Evolutionary conservation across 2,329 filamentous ascomycete species (phyloP).

Genomic region (Aspergillaceae sp.): DNA sequence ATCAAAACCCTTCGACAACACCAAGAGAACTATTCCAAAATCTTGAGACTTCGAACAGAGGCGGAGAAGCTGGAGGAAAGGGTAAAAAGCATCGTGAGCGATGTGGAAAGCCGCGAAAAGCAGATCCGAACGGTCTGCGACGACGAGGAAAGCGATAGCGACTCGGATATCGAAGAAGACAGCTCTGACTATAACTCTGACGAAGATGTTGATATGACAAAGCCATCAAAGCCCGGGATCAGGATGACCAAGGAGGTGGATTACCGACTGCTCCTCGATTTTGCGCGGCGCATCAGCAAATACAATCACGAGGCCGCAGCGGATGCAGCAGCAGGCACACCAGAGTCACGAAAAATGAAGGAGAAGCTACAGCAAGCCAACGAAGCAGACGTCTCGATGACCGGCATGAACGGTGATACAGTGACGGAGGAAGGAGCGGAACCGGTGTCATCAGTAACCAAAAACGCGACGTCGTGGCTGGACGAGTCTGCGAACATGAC

Average conservation of each 20-base stretch:
- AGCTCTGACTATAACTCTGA: conserved; percentile 16
- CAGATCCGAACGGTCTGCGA: conserved; percentile 29
- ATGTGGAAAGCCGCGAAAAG: conserved; percentile 32
- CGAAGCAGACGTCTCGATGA: conserved; percentile 27
- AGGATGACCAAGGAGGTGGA: conserved; percentile 32
- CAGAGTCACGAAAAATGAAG: conserved; percentile 11
- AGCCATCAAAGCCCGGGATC: conserved; percentile 1
- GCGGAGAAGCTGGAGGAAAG: conserved; percentile 32
- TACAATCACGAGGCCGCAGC: conserved; percentile 39
- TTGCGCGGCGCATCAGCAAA: conserved; percentile 40
- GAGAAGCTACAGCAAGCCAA: conserved; percentile 10
- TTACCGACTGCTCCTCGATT: conserved; percentile 36
- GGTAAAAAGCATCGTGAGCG: conserved; percentile 34
- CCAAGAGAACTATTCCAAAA: conserved; percentile 37
- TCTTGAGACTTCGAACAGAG: conserved; percentile 33
- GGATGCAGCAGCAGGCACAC: conserved; percentile 29
- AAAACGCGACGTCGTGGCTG: conserved; percentile 33
- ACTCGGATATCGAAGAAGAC: conserved; percentile 14
- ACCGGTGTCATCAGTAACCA: conserved; percentile 31
- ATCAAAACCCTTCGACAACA: conserved; percentile 36
- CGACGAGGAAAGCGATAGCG: conserved; percentile 22
- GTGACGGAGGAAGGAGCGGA: conserved; percentile 14
- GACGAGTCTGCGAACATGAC: conserved; percentile 34
- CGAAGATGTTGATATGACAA: conserved; percentile 5
- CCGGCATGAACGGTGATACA: conserved; percentile 21